Base-by-base conservation (phyloP, 306 rosid genomes). In the Gillenia trifoliata region DNA sequence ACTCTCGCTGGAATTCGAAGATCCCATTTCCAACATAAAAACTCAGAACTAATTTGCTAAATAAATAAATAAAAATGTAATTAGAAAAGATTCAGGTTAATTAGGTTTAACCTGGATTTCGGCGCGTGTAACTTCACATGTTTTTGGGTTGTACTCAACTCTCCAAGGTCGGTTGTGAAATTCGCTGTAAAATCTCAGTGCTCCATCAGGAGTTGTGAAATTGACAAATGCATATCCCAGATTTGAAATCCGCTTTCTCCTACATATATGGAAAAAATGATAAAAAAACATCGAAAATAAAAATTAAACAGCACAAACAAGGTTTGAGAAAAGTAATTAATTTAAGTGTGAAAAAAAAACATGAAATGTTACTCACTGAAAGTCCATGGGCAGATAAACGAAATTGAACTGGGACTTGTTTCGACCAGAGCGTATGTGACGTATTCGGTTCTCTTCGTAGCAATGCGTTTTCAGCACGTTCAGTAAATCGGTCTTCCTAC, bases 221-320 rank as follows among this genome's bases (percentile, higher is more conserved):
- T 89, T 91, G 0, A 91, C 92, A 25, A 91, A 91, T 0, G 93
- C 92, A 20, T 91, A 89, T 0, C 97, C 92, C 55, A 91, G 63
- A 82, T 91, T 91, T 0, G 87, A 52, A 2, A 52, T 50, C 45
- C 23, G 41, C 83, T 0, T 63, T 22, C 4, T 84, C 62, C 1
- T 8, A 1, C 30, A 26, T 10, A 79, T 23, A 77, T 83, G 47
- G 92, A 89, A 26, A 4, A n/a, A n/a, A n/a, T n/a, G n/a, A n/a
- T n/a, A n/a, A n/a, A n/a, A n/a, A n/a, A n/a, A n/a, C n/a, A n/a
- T n/a, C n/a, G n/a, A 31, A 47, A 29, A 59, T 0, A 5, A 64
- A n/a, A 22, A n/a, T 10, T 22, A 9, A 23, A 55, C 11, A 22
- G n/a, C 22, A 55, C 2, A 55, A 55, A 55, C 26, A 55, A n/a